Evolutionary conservation across 2,329 filamentous ascomycete species (phyloP), one percentile per base, ranked within the genome.

Genomic region (Scedosporium aurantiacum): DNA sequence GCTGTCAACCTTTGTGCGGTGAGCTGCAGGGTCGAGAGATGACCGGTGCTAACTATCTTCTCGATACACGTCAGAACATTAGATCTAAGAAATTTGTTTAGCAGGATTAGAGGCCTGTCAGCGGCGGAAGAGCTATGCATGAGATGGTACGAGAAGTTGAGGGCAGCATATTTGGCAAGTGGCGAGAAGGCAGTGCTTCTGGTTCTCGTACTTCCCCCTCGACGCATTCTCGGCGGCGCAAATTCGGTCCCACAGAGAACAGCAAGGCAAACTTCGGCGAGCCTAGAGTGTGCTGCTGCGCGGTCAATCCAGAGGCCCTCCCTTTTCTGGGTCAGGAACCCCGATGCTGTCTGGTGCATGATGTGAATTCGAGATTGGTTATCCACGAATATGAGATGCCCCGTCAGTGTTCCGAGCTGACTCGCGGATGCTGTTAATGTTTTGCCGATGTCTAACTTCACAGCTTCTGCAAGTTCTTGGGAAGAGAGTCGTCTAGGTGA

Each of bases 361-460:
- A 58, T 41, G n/a, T 37, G 32, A 40, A 58, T 40, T 6, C 12
- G n/a, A 10, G 56, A 58, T 3, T 58, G 32, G n/a, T 25, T 18
- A n/a, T 41, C 28, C 21, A 41, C 14, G 18, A 2, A 58, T 21
- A 14, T 62, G 41, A 40, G 60, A 47, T 47, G 43, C n/a, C 43
- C 43, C 43, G 43, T 14, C n/a, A 47, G n/a, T 2, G 43, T 47
- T 47, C 18, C 43, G 43, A 47, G 43, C 43, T 47, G 8, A 23
- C 43, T 23, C 4, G n/a, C 43, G 43, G 43, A 47, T 47, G 43
- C 43, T 12, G 43, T 47, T 23, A 47, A 47, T 3, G 43, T 62
- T 18, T 50, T 28, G 5, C 55, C 56, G 7, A 64, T 61, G 18
- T 64, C 62, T 1, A 62, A 23, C 21, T 50, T 50, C n/a, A 58